Percentiles rank a stretch among this genome's conserved stretches.
Conservation (phyloP, 345 rosid genomes). For the Trapa bicornis region DNA sequence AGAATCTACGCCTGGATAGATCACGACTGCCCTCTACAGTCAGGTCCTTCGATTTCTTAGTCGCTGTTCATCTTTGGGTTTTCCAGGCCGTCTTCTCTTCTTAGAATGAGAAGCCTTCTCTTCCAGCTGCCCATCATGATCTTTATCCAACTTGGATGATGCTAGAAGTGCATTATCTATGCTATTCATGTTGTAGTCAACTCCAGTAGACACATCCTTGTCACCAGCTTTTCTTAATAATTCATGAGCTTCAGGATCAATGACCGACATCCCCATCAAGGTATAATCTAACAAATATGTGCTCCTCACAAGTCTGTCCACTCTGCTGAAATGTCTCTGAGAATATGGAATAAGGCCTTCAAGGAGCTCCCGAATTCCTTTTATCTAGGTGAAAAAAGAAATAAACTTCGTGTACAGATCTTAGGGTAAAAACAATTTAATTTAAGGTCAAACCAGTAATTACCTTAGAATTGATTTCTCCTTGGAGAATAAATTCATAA, state of each 20-base stretch:
- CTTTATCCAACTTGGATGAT: background rate
- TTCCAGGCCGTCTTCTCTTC: background rate
- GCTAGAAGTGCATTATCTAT: background rate
- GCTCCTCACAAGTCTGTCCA: conserved; percentile 82
- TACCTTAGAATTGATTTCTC: background rate
- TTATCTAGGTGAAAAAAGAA: conserved; percentile 31
- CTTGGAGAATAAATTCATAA: background rate
- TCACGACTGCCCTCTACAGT: background rate
- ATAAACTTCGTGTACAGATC: background rate
- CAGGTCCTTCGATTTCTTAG: background rate
- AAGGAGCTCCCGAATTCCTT: conserved; percentile 68
- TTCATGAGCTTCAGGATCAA: conserved; percentile 36
- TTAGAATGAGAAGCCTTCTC: background rate
- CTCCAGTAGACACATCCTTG: background rate
- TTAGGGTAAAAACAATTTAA: conserved; percentile 5
- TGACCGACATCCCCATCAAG: conserved; percentile 66
- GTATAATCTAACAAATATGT: conserved; percentile 81
- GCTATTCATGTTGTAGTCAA: background rate
- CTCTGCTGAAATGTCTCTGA: conserved; percentile 76
- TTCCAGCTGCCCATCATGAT: conserved; percentile 4
- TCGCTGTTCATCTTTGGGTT: background rate
- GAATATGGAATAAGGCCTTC: conserved; percentile 88
- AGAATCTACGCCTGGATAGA: no score
- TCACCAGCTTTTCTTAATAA: conserved; percentile 9
- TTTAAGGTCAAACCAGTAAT: background rate